phyloP scores from a whole-genome alignment of 306 rosid genomes.

The Castanea crenata region DNA sequence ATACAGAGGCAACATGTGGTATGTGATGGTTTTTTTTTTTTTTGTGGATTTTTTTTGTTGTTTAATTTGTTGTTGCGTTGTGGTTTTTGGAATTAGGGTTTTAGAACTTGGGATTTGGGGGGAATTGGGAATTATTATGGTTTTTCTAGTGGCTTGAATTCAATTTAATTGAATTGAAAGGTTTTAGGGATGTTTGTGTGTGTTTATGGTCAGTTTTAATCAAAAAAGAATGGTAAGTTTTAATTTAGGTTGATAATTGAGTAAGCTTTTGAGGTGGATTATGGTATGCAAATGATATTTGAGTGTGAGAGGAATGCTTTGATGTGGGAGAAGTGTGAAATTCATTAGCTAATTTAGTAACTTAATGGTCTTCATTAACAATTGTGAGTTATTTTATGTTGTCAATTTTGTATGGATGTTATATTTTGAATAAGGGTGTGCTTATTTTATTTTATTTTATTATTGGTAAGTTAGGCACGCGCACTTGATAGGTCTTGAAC shows the following conservation, averaged over 20 bases:
- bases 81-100: conserved; percentile 10
- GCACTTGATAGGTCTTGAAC: too few species aligned
- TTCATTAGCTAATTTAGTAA: background rate
- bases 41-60: background rate
- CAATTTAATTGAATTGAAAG: background rate
- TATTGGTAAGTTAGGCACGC: too few species aligned
- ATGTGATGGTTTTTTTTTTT: background rate
- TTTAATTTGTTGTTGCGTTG: background rate
- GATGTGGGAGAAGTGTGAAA: background rate
- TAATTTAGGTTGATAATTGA: background rate
- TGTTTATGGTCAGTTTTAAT: too few species aligned
- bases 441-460: too few species aligned
- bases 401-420: background rate
- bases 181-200: background rate
- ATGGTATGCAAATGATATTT: background rate
- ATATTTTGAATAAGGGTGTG: background rate
- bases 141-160: conserved; percentile 24
- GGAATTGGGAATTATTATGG: background rate
- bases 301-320: background rate
- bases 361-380: too few species aligned
- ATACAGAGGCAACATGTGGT: conserved; percentile 98
- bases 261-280: background rate
- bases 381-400: too few species aligned
- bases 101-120: background rate
- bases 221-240: too few species aligned